Conservation (phyloP, 768 basidiomycete species). For the Cyclocybe aegerita region DNA sequence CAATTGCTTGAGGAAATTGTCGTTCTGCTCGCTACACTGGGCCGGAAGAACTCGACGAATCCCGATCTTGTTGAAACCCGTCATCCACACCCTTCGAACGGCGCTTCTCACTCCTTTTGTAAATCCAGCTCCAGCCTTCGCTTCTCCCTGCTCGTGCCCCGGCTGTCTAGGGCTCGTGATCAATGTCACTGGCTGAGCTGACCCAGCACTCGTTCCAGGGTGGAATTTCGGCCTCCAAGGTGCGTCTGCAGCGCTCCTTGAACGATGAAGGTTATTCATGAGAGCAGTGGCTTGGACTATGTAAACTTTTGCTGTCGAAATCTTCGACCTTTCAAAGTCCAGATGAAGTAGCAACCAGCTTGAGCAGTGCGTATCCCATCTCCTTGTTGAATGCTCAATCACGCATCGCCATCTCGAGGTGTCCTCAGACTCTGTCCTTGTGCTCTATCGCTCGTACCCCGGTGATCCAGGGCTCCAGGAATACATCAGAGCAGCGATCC, state of each 20-base stretch:
- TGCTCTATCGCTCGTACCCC: constrained; percentile 65
- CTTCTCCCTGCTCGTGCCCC: not conserved
- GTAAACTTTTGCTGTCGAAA: constrained; percentile 60
- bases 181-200: constrained; percentile 68
- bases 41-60: no score
- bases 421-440: constrained; percentile 62
- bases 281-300: constrained; percentile 64
- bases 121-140: not conserved
- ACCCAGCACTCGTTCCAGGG: constrained; percentile 75
- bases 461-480: constrained; percentile 67
- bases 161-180: not conserved
- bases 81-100: no score
- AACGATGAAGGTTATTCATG: constrained; percentile 6
- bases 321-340: constrained; percentile 36
- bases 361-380: constrained; percentile 53
- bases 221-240: constrained; percentile 65
- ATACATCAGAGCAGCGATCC: constrained; percentile 63
- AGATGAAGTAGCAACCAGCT: constrained; percentile 48
- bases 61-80: no score
- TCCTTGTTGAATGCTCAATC: not conserved
- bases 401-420: not conserved
- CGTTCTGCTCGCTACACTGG: no score
- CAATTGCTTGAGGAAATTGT: no score
- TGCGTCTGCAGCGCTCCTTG: constrained; percentile 19
- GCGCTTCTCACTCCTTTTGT: not conserved